phyloP scores from a whole-genome alignment of 345 rosid species.

The Pistacia integerrima region DNA sequence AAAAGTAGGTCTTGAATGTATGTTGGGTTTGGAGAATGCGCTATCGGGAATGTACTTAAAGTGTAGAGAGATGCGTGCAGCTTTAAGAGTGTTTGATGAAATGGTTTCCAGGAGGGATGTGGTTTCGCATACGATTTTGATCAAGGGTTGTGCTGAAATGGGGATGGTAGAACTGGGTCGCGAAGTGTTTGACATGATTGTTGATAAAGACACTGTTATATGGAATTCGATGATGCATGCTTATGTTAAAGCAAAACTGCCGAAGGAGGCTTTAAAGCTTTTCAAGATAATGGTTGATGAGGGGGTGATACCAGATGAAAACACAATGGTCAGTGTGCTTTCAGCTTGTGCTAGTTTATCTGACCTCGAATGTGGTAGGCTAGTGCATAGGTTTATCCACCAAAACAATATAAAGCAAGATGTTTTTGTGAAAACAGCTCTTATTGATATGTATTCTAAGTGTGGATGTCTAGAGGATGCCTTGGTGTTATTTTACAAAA shows the following conservation, averaged over 20 bases:
- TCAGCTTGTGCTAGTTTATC: constrained; percentile 33
- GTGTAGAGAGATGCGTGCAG: constrained; percentile 20
- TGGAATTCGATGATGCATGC: constrained; percentile 33
- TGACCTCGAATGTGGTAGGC: constrained; percentile 25
- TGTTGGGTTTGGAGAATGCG: constrained; percentile 27
- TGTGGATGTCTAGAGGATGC: constrained; percentile 34
- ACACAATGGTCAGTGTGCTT: constrained; percentile 26
- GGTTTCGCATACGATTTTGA: constrained; percentile 26
- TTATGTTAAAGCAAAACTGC: constrained; percentile 22
- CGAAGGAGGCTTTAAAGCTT: constrained; percentile 25
- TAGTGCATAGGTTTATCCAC: constrained; percentile 23
- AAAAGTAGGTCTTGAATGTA: constrained; percentile 25
- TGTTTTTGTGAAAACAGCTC: constrained; percentile 28
- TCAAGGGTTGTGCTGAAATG: constrained; percentile 32
- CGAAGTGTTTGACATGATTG: constrained; percentile 21
- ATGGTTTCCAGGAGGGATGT: constrained; percentile 20
- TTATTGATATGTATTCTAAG: constrained; percentile 34
- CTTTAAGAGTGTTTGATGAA: constrained; percentile 19
- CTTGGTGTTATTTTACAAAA: constrained; percentile 36
- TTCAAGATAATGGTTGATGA: constrained; percentile 24
- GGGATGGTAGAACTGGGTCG: constrained; percentile 24
- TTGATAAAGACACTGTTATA: constrained; percentile 24
- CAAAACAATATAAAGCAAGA: constrained; percentile 25
- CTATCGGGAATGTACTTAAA: constrained; percentile 23
- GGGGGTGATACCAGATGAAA: constrained; percentile 24